Base-by-base conservation (phyloP, 768 basidiomycete species). In the Macrolepiota dolichaula region DNA sequence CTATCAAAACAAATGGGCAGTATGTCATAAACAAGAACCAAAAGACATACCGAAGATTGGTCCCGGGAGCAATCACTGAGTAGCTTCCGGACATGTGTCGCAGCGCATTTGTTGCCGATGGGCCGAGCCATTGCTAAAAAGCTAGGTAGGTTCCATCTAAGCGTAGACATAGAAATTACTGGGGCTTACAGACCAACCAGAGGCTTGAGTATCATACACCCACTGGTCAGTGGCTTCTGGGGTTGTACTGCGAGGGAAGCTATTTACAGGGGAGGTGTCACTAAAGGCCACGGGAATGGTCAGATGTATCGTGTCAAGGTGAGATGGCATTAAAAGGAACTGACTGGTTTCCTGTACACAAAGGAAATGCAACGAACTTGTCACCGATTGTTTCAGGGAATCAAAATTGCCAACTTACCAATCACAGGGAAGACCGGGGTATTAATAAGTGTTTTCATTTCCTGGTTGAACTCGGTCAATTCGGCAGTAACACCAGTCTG, bases 191-290 rank as follows among this genome's bases (percentile, higher is more conserved):
- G 66, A 65, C 84, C 84, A 85, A 11, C 80, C 79, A 27, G 69
- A 63, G 52, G 77, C 76, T 64, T 82, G 77, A 3, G 78, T 74
- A 64, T 85, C 81, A 63, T 83, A 87, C 0, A 86, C 80, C 80
- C 82, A 88, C 65, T 86, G 83, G 1, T 76, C 71, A 61, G 73
- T 75, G 3, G 70, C 71, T 2, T 62, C 69, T 3, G 67, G 66
- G 6, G 74, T 72, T 6, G 81, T 82, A 49, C 76, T 76, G 32
- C 82, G 77, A 15, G 85, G 84, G 72, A 86, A 88, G 60, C 69
- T 72, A 66, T 87, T 87, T 35, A 83, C 79, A 1, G 86, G 86
- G 0, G 82, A 79, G 22, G 76, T 73, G 63, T 88, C 86, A 65
- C 85, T 87, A 62, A 24, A 12, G 44, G 40, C 56, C 32, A 38